Conservation (phyloP, 176 grass and related monocot genomes). For the Cenchrus purpureus region DNA sequence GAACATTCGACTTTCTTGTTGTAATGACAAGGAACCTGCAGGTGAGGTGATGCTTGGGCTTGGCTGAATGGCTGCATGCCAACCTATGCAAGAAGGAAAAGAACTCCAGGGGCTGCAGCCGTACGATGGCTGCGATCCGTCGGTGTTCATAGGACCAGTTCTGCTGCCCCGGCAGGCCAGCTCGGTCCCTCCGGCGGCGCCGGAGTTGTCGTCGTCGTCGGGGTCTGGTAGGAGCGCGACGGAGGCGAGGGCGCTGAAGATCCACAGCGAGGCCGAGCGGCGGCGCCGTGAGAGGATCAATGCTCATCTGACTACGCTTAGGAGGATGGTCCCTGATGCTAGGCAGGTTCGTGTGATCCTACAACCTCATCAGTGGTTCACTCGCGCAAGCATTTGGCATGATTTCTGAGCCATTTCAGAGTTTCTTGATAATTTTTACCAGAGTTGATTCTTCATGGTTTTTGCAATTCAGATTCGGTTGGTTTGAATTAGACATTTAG, state of each 20-base stretch:
- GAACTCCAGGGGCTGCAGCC: conserved; percentile 2
- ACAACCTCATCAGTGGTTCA: neutral
- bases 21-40: conserved; percentile 17
- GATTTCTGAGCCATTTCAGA: neutral
- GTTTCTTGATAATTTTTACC: neutral
- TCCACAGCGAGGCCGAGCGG: conserved; percentile 89
- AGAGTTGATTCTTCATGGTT: neutral
- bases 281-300: conserved; percentile 91
- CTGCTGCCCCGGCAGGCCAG: conserved; percentile 40
- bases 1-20: neutral
- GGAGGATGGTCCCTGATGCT: conserved; percentile 79
- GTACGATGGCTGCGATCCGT: conserved; percentile 10
- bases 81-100: conserved; percentile 28
- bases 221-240: conserved; percentile 39
- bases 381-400: neutral
- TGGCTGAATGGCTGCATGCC: conserved; percentile 42
- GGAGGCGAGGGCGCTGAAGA: conserved; percentile 63
- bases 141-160: neutral
- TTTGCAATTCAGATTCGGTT: neutral
- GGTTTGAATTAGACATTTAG: neutral
- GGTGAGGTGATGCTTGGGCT: conserved; percentile 11
- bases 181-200: conserved; percentile 10
- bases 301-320: conserved; percentile 67
- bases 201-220: conserved; percentile 47
- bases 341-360: conserved; percentile 58